phyloP scores from a whole-genome alignment of 352 stramenopile genomes.

The Pythium sukuiense region DNA sequence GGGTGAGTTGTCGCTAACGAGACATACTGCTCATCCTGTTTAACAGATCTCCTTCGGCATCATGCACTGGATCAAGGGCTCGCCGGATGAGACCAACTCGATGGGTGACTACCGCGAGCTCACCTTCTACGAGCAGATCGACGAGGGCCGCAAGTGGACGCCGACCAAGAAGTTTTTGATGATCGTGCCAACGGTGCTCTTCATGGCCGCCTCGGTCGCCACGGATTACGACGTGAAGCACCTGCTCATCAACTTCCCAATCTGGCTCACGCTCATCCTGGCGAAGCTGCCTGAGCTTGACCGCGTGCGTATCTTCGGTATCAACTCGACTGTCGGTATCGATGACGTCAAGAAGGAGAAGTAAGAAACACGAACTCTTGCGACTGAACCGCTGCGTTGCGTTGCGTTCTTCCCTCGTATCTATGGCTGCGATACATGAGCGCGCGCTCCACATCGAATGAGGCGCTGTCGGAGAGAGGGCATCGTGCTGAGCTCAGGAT shows the following conservation, averaged over 20 bases:
- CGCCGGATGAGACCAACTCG: conserved; percentile 86
- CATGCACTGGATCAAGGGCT: conserved; percentile 96
- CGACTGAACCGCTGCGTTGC: not conserved
- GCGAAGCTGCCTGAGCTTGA: conserved; percentile 94
- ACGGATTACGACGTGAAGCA: conserved; percentile 88
- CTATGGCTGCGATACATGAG: conserved; percentile 3
- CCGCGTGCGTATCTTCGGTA: conserved; percentile 94
- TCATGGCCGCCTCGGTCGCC: conserved; percentile 82
- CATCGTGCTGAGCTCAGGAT: conserved; percentile 27
- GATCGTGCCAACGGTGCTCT: conserved; percentile 92
- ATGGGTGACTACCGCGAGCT: conserved; percentile 94
- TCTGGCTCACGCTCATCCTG: conserved; percentile 91
- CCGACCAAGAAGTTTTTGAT: conserved; percentile 94
- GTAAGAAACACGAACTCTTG: conserved; percentile 24
- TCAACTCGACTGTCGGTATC: conserved; percentile 95
- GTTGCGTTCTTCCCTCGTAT: conserved; percentile 7
- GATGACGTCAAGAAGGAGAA: conserved; percentile 83
- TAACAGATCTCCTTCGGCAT: conserved; percentile 89
- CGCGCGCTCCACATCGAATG: not conserved
- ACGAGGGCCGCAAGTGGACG: conserved; percentile 90
- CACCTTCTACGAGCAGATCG: conserved; percentile 96
- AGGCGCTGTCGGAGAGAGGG: not conserved
- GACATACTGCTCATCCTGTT: not conserved
- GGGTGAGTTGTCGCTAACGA: not conserved
- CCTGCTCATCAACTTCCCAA: conserved; percentile 89